Evolutionary conservation across 495 filamentous ascomycete species (phyloP).

Genomic region (Penicillium riverlandense): DNA sequence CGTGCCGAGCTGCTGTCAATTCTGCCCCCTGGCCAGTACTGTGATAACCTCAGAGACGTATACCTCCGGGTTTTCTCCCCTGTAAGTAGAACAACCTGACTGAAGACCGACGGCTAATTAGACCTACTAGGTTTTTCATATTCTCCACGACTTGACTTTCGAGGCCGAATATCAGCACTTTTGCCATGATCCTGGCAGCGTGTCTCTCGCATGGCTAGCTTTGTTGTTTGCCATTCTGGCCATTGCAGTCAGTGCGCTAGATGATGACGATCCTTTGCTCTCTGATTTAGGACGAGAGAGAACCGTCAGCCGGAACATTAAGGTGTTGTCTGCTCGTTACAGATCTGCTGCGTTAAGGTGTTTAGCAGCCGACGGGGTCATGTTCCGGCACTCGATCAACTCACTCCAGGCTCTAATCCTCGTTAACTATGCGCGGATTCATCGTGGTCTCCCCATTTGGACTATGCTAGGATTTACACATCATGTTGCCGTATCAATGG

Average conservation of each 20-base stretch:
- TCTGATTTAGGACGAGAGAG: slow-evolving; percentile 35
- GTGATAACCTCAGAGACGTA: slow-evolving; percentile 31
- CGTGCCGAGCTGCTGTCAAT: slow-evolving; percentile 23
- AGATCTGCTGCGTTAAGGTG: slow-evolving; percentile 38
- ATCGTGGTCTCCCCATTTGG: slow-evolving; percentile 35
- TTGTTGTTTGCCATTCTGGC: slow-evolving; percentile 38
- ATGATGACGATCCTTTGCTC: slow-evolving; percentile 36
- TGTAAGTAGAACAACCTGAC: slow-evolving; percentile 11
- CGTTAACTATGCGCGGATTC: slow-evolving; percentile 34
- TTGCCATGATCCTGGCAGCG: slow-evolving; percentile 32
- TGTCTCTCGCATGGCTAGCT: slow-evolving; percentile 35
- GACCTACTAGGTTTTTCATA: slow-evolving; percentile 27
- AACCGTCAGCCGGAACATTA: slow-evolving; percentile 34
- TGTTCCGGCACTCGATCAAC: slow-evolving; percentile 38
- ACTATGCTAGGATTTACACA: slow-evolving; percentile 37
- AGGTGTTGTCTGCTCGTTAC: slow-evolving; percentile 33
- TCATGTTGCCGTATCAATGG: slow-evolving; percentile 41
- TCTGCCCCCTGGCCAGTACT: slow-evolving; percentile 32
- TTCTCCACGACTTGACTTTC: slow-evolving; percentile 43
- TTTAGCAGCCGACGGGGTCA: slow-evolving; percentile 34
- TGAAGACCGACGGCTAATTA: neutral
- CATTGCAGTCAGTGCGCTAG: slow-evolving; percentile 36
- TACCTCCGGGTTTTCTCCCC: slow-evolving; percentile 36
- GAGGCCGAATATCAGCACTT: slow-evolving; percentile 41
- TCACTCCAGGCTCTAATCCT: slow-evolving; percentile 41